A percentile compares a stretch with the other conserved stretches of the same genome.
Conservation (phyloP, 2,329 filamentous ascomycete species). For the Raffaelea deltoideospora region DNA sequence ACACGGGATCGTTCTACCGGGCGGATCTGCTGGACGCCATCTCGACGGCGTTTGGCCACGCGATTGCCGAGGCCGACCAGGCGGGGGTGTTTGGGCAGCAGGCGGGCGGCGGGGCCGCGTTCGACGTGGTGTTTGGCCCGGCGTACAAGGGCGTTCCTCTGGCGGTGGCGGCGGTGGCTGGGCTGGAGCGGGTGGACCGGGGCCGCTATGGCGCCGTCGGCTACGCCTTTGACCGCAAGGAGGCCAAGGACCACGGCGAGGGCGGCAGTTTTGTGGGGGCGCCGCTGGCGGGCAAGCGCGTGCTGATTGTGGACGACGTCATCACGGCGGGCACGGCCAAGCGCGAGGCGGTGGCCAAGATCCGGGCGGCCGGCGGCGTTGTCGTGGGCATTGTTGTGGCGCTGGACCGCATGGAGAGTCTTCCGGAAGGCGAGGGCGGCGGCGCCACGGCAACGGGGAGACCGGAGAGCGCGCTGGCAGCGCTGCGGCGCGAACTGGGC, state of each 20-base stretch:
- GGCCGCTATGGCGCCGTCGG: conserved; percentile 47
- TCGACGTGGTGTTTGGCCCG: conserved; percentile 84
- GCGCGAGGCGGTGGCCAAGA: conserved; percentile 81
- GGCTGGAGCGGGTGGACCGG: conserved; percentile 19
- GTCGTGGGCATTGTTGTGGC: conserved; percentile 82
- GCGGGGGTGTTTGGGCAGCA: conserved; percentile 3
- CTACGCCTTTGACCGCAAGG: conserved; percentile 92
- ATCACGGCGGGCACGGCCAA: conserved; percentile 93
- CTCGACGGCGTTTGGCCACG: conserved; percentile 62
- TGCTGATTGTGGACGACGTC: conserved; percentile 91
- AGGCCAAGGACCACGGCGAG: conserved; percentile 91
- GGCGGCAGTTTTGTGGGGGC: conserved; percentile 87
- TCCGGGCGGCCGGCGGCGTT: conserved; percentile 67
- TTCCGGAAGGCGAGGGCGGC: conserved; percentile 45
- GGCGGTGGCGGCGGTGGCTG: conserved; percentile 47
- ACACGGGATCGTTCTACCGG: conserved; percentile 80
- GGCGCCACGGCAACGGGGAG: no score
- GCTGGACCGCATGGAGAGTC: conserved; percentile 74
- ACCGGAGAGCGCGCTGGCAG: conserved; percentile 75
- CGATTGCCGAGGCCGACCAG: conserved; percentile 24
- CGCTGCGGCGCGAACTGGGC: conserved; percentile 67
- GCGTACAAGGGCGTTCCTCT: conserved; percentile 96
- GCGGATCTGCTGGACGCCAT: conserved; percentile 65
- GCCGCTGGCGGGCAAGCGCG: conserved; percentile 65
- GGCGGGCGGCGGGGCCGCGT: conserved; percentile 14